Evolutionary conservation across 2,329 filamentous ascomycete species (phyloP), one percentile per base, ranked within the genome.

Genomic region (Fusarium neocosmosporiellum): DNA sequence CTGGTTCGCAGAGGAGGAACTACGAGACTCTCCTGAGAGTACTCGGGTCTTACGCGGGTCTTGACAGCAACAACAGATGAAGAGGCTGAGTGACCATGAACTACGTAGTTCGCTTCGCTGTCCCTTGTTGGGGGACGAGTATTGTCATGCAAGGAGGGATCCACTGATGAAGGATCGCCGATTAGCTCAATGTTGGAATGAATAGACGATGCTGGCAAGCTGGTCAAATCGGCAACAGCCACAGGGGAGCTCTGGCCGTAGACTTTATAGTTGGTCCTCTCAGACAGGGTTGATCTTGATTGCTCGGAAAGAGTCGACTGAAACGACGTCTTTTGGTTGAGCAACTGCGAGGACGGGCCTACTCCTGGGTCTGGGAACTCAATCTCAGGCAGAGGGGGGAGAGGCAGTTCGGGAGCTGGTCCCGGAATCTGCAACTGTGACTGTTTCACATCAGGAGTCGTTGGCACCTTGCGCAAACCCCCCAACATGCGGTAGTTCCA

Each of bases 11-110:
- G 80, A 0, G 90, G 89, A 10, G 88, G 83, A 16, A 91, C 88
- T 14, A 88, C 76, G 33, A 92, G 82, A 70, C 89, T 91, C 75
- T 91, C 90, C 70, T 89, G 88, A 0, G 90, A 91, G 76, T 88
- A 91, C 63, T 86, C 84, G 22, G 82, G 81, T 7, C 82, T 83
- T 2, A 80, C 68, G 10, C 72, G 71, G 34, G 76, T 71, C 31
- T 58, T 75, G 63, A 81, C 75, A 39, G 83, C 81, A 24, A 80
- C 81, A 50, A 83, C 55, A n/a, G 76, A 79, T 16, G 76, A 79
- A 29, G 84, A 83, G 33, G 85, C 83, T 11, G 84, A 80, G 36
- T 84, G 83, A 59, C 84, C 84, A 79, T 89, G 84, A 20, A 90
- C 75, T 18, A 89, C 80, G 80, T 88, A 91, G 73, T 91, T 91